Percentiles rank a stretch among this genome's conserved stretches.
phyloP scores from a whole-genome alignment of 1,139 yeast species.

The Hyphopichia khmerensis region DNA sequence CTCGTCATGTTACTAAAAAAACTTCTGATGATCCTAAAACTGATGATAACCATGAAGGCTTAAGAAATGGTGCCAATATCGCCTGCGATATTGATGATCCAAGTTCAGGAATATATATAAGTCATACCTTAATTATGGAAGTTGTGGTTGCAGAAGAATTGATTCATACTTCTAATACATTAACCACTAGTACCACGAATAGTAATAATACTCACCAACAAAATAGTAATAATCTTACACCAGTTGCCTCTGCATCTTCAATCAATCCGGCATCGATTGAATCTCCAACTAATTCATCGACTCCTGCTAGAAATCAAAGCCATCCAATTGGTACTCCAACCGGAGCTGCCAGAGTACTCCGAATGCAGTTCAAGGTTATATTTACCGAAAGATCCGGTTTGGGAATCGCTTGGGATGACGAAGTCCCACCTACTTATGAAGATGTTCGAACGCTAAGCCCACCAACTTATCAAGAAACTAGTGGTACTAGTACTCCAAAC shows the following conservation, averaged over 20 bases:
- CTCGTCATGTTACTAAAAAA: constrained; percentile 26
- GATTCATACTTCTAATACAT: constrained; percentile 33
- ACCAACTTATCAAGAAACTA: constrained; percentile 61
- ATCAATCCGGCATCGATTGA: too few species aligned
- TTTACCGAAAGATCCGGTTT: constrained; percentile 90
- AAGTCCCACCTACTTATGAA: constrained; percentile 94
- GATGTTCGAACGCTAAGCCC: constrained; percentile 83
- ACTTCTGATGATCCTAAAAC: constrained; percentile 26
- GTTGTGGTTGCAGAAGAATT: constrained; percentile 92
- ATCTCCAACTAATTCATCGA: background rate
- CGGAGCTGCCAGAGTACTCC: constrained; percentile 88
- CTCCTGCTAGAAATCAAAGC: constrained; percentile 7
- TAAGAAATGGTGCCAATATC: constrained; percentile 54
- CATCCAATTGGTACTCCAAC: constrained; percentile 70
- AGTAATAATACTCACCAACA: background rate
- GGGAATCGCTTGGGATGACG: constrained; percentile 98
- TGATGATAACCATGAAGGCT: constrained; percentile 25
- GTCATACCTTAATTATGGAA: constrained; percentile 77
- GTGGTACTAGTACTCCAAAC: constrained; percentile 10
- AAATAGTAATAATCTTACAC: constrained; percentile 9
- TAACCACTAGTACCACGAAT: background rate
- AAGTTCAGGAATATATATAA: constrained; percentile 69
- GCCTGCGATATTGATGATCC: constrained; percentile 85
- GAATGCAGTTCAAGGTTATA: constrained; percentile 87
- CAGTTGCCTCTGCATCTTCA: constrained; percentile 14